phyloP scores from a whole-genome alignment of 2,329 filamentous ascomycete species.

The Colletotrichum eremochloae region DNA sequence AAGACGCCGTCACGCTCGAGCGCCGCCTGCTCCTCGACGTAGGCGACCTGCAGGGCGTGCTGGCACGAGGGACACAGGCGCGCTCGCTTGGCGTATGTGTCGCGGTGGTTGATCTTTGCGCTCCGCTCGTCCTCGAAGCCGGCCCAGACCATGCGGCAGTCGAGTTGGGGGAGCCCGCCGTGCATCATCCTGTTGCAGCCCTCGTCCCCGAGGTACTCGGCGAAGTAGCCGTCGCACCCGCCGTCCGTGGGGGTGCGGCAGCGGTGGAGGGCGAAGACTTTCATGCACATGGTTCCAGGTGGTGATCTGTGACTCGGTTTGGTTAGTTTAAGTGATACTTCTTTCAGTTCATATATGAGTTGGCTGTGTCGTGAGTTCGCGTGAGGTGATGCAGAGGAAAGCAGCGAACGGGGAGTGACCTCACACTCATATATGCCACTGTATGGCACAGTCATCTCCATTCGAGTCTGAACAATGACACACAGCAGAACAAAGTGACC shows the following conservation, averaged over 20 bases:
- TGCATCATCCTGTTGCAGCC: constrained; percentile 15
- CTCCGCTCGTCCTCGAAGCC: constrained; percentile 29
- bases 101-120: constrained; percentile 17
- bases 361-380: background rate
- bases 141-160: constrained; percentile 28
- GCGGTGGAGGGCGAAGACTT: constrained; percentile 31
- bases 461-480: background rate
- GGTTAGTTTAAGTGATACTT: background rate
- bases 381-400: background rate
- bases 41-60: background rate
- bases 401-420: background rate
- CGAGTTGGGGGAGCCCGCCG: constrained; percentile 14
- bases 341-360: background rate
- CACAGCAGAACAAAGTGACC: background rate
- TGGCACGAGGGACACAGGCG: constrained; percentile 14
- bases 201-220: constrained; percentile 18
- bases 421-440: background rate
- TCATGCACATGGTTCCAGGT: constrained; percentile 27
- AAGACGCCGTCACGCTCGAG: constrained; percentile 14
- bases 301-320: too few species aligned
- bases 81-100: constrained; percentile 9
- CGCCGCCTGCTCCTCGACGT: constrained; percentile 6
- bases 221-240: constrained; percentile 35
- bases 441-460: too few species aligned
- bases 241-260: constrained; percentile 10